Evolutionary conservation across 2,329 filamentous ascomycete genomes (phyloP).

Genomic region (Ceratocystis huliohia): DNA sequence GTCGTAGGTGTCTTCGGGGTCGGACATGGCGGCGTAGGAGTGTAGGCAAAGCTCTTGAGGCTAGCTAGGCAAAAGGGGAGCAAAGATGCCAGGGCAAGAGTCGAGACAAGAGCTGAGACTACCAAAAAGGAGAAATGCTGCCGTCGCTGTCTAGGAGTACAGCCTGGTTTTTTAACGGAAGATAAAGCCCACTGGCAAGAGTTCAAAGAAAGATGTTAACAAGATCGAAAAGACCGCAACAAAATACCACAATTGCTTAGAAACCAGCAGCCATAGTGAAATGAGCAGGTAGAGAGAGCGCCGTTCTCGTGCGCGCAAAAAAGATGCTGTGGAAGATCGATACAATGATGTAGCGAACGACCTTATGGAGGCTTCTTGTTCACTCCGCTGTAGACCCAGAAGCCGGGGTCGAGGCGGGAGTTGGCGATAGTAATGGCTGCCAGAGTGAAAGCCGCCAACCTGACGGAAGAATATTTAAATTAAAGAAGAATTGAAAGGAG

Average conservation of each 20-base stretch:
- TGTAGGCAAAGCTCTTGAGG: neutral
- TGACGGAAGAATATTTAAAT: slow-evolving; percentile 8
- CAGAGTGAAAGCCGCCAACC: slow-evolving; percentile 22
- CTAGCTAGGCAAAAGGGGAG: neutral
- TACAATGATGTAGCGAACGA: neutral
- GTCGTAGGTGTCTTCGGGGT: slow-evolving; percentile 46
- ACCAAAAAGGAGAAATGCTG: neutral
- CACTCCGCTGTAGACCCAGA: slow-evolving; percentile 92
- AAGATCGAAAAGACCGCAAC: neutral
- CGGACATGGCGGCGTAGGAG: slow-evolving; percentile 46
- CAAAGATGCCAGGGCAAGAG: neutral
- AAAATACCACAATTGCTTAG: slow-evolving; percentile 8
- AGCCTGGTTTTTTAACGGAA: neutral
- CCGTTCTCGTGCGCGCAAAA: neutral
- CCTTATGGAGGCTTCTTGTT: slow-evolving; percentile 95
- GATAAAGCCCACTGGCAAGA: neutral
- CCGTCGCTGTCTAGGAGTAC: neutral
- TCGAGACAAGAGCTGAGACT: neutral
- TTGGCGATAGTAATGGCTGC: slow-evolving; percentile 18
- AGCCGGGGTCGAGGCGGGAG: slow-evolving; percentile 83
- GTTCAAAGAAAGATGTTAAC: neutral
- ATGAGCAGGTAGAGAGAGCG: neutral
- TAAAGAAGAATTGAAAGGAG: neutral
- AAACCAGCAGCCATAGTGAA: slow-evolving; percentile 14
- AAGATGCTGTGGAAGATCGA: neutral